phyloP scores from a whole-genome alignment of 2,329 filamentous ascomycete species.

The Achaetomium macrosporum region DNA sequence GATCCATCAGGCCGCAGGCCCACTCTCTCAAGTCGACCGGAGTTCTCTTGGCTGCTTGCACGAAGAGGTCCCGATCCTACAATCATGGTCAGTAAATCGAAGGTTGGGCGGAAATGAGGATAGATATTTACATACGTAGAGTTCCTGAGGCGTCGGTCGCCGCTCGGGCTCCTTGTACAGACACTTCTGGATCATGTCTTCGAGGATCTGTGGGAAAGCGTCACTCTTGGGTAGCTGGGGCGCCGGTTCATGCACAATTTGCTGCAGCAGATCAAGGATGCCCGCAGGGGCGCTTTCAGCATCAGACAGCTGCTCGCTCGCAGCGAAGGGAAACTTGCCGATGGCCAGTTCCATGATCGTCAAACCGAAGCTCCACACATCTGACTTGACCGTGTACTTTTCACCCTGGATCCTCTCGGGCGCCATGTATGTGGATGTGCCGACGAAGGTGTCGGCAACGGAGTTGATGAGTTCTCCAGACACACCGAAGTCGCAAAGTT shows the following conservation, averaged over 20 bases:
- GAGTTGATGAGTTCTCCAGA: slow-evolving; percentile 97
- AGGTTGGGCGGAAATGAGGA: background rate
- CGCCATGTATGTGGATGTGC: slow-evolving; percentile 98
- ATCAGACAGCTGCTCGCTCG: slow-evolving; percentile 64
- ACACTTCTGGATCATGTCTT: slow-evolving; percentile 97
- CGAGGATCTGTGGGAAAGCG: slow-evolving; percentile 88
- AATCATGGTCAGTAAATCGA: slow-evolving; percentile 23
- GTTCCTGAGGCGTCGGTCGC: slow-evolving; percentile 84
- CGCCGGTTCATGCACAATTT: slow-evolving; percentile 94
- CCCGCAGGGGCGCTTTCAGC: slow-evolving; percentile 81
- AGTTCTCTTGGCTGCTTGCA: slow-evolving; percentile 93
- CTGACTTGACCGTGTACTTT: slow-evolving; percentile 95
- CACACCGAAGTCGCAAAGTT: slow-evolving; percentile 98
- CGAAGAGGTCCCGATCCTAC: slow-evolving; percentile 86
- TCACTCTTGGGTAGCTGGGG: slow-evolving; percentile 94
- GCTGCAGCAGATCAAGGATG: slow-evolving; percentile 90
- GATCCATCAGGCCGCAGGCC: slow-evolving; percentile 90
- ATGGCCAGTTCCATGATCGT: slow-evolving; percentile 96
- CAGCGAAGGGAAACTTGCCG: slow-evolving; percentile 90
- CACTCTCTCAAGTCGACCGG: slow-evolving; percentile 90
- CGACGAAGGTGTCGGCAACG: slow-evolving; percentile 95
- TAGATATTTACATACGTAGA: slow-evolving; percentile 63
- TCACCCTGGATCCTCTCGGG: slow-evolving; percentile 96
- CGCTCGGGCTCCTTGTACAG: slow-evolving; percentile 83
- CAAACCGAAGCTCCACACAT: slow-evolving; percentile 97